Evolutionary conservation across 176 grass and related monocot species (phyloP).

Genomic region (Zoysia pacifica): DNA sequence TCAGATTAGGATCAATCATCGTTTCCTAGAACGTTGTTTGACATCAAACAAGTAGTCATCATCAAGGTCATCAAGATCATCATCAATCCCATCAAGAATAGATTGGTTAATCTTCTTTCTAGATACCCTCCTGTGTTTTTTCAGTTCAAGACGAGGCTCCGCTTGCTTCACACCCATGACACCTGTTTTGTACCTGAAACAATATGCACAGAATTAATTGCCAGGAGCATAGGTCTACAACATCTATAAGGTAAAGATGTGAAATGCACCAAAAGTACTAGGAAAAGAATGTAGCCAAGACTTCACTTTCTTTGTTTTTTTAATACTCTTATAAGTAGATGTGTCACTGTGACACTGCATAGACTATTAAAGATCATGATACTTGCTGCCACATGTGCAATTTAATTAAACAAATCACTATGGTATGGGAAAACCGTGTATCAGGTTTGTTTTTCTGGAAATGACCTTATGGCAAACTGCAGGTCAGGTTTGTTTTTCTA

Average conservation of each 20-base stretch:
- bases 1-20: conserved; percentile 16
- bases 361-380: neutral
- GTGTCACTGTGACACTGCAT: neutral
- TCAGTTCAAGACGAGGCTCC: conserved; percentile 74
- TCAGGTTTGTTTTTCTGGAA: neutral
- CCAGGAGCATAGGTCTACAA: neutral
- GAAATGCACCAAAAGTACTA: neutral
- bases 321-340: neutral
- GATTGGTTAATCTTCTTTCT: conserved; percentile 86
- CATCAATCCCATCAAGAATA: conserved; percentile 63
- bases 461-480: neutral
- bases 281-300: neutral
- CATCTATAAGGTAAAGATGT: conserved; percentile 2
- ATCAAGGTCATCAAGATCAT: conserved; percentile 61
- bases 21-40: conserved; percentile 48
- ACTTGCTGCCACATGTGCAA: neutral
- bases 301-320: neutral
- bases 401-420: neutral
- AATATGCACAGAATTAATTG: neutral
- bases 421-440: neutral
- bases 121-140: conserved; percentile 85
- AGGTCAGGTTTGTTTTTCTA: neutral
- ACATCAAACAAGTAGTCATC: conserved; percentile 53
- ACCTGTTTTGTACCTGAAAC: conserved; percentile 81
- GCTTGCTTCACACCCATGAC: conserved; percentile 82